phyloP scores from a whole-genome alignment of 208 protist genomes.

The Vickermania spadyakhi region DNA sequence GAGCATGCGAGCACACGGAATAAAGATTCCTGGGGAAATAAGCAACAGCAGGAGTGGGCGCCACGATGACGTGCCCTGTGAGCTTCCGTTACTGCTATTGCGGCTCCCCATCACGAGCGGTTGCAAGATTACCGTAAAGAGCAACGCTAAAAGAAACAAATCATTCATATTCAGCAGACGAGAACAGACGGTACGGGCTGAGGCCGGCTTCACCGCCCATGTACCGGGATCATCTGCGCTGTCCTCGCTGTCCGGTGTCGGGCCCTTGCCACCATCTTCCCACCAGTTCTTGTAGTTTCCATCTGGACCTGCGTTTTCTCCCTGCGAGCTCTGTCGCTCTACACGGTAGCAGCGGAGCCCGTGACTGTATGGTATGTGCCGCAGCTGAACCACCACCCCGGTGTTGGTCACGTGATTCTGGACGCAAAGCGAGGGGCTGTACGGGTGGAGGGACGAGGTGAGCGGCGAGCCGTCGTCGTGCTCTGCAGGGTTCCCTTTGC shows the following conservation, averaged over 20 bases:
- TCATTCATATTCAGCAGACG: constrained; percentile 37
- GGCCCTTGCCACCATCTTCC: neutral
- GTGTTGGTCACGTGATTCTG: constrained; percentile 63
- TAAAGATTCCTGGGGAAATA: neutral
- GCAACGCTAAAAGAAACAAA: constrained; percentile 26
- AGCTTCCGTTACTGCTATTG: neutral
- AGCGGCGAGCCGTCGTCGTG: no score
- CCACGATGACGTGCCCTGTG: neutral
- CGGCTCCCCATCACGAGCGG: neutral
- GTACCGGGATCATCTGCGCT: neutral
- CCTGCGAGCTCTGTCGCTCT: constrained; percentile 17
- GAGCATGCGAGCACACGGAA: constrained; percentile 14
- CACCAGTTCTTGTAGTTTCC: neutral
- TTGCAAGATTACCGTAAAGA: constrained; percentile 7
- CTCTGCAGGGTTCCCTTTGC: no score
- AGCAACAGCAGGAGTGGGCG: neutral
- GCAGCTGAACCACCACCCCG: constrained; percentile 41
- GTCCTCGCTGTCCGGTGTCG: neutral
- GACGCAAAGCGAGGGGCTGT: no score
- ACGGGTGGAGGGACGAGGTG: no score
- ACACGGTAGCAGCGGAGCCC: constrained; percentile 68
- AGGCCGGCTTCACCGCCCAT: neutral
- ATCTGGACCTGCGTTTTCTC: neutral
- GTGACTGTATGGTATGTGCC: constrained; percentile 57
- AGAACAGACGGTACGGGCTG: constrained; percentile 12